phyloP scores from a whole-genome alignment of 2,329 filamentous ascomycete species.

The Fusarium oligoseptatum region DNA sequence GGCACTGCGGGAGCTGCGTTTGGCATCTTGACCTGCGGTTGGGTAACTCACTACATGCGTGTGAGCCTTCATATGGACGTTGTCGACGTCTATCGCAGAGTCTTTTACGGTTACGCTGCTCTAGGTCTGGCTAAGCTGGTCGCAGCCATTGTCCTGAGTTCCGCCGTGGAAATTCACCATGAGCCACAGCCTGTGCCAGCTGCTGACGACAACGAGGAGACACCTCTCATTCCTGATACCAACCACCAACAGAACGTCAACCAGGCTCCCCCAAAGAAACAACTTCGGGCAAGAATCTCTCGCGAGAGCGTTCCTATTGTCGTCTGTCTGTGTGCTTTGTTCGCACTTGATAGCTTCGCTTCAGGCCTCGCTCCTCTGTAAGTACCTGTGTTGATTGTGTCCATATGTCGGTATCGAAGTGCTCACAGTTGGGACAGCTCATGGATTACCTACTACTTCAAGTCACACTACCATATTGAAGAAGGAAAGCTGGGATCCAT shows the following conservation, averaged over 20 bases:
- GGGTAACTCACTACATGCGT: slow-evolving; percentile 67
- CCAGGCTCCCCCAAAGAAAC: slow-evolving; percentile 10
- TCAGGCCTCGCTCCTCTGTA: slow-evolving; percentile 76
- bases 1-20: slow-evolving; percentile 72
- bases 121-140: slow-evolving; percentile 70
- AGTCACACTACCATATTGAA: slow-evolving; percentile 60
- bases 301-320: slow-evolving; percentile 66
- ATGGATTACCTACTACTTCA: slow-evolving; percentile 71
- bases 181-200: not conserved
- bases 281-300: slow-evolving; percentile 70
- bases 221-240: slow-evolving; percentile 43
- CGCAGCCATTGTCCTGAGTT: slow-evolving; percentile 63
- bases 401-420: fast-evolving
- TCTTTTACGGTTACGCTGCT: slow-evolving; percentile 59
- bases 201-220: slow-evolving; percentile 28
- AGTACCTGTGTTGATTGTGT: slow-evolving; percentile 49
- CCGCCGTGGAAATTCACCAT: slow-evolving; percentile 57
- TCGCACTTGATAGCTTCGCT: slow-evolving; percentile 77
- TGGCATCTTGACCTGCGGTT: slow-evolving; percentile 71
- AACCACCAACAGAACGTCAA: not conserved
- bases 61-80: slow-evolving; percentile 57
- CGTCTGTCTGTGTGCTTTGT: slow-evolving; percentile 74
- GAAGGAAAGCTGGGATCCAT: slow-evolving; percentile 66
- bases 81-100: slow-evolving; percentile 63
- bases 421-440: slow-evolving; percentile 58